These are phyloP conservation scores for Strombidium stylifer DNA, from an alignment of 73 alveolate genomes.

Conservation along the genomic window DNA sequence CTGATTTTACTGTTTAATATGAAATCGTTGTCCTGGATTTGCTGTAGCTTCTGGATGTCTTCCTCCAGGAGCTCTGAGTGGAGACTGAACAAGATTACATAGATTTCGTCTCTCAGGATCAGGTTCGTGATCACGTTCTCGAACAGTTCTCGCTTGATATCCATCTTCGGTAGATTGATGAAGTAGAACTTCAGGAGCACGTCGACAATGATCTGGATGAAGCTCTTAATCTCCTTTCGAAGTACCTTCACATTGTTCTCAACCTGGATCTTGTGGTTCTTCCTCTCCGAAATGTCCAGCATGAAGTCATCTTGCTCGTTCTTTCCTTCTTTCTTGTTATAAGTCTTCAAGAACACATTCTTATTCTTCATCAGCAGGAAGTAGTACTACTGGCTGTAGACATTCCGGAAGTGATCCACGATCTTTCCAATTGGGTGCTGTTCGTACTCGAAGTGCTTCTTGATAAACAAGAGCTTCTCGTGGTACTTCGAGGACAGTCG, in stretches of 20 bases:
- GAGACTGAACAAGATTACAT: constrained; percentile 13
- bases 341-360: neutral
- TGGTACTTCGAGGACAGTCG: neutral
- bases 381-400: constrained; percentile 5
- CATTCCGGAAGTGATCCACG: neutral
- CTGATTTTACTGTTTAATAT: neutral
- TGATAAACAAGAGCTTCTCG: constrained; percentile 17
- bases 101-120: constrained; percentile 21
- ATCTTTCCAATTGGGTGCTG: constrained; percentile 16
- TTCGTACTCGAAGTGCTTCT: constrained; percentile 2
- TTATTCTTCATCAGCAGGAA: constrained; percentile 8
- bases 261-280: neutral
- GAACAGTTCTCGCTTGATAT: constrained; percentile 5
- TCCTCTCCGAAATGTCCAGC: neutral
- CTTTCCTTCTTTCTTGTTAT: neutral
- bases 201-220: neutral
- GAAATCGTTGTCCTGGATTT: neutral
- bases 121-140: neutral
- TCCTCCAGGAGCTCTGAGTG: neutral
- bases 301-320: neutral
- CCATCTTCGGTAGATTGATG: neutral
- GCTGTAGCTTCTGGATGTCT: constrained; percentile 12
- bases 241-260: neutral
- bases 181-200: neutral
- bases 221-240: neutral